Base-by-base conservation (phyloP, 2,329 filamentous ascomycete species). In the Botrytis pseudocinerea region DNA sequence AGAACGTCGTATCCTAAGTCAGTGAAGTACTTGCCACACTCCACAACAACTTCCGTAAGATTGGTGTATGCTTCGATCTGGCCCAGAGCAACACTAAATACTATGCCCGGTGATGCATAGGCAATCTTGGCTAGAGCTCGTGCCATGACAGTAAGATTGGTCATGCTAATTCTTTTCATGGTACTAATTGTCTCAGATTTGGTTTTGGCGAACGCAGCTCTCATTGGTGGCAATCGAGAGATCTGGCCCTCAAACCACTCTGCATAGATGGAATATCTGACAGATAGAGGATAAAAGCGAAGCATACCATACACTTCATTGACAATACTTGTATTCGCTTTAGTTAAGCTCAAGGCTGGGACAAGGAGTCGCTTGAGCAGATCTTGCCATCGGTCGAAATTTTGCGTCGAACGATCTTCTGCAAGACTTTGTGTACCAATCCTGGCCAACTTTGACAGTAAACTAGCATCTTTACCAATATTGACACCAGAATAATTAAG, bases 11-110 rank as follows among this genome's bases (percentile, higher is more conserved):
- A 97, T 0, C 93, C 95, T 54, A 99, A 85, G 71, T 93, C 91
- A 1, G 95, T 97, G 78, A 98, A 98, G 81, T 98, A 98, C 78
- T 93, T 92, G 57, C 93, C 94, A 79, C 95, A 98, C 80, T 98
- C 94, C 22, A 98, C 95, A 75, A 99, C 93, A 8, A 94, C 93
- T 75, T 97, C 93, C 73, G 97, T 97, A 74, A 99, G 87, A 80
- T 98, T 99, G 80, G 92, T 93, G 81, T 99, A 99, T 0, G 92
- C 91, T 82, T 99, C 95, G 74, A 98, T 93, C 82, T 98, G 95
- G 75, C 91, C 91, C 73, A 99, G 89, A 10, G 95, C 94, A 73
- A 95, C 92, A 78, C 91, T 91, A 84, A 98, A 97, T 38, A 98
- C 95, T 73, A 97, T 88, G 40, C 95, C 95, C 1, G 96, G 97